phyloP scores from a whole-genome alignment of 495 filamentous ascomycete genomes.

The Penicillium herquei region DNA sequence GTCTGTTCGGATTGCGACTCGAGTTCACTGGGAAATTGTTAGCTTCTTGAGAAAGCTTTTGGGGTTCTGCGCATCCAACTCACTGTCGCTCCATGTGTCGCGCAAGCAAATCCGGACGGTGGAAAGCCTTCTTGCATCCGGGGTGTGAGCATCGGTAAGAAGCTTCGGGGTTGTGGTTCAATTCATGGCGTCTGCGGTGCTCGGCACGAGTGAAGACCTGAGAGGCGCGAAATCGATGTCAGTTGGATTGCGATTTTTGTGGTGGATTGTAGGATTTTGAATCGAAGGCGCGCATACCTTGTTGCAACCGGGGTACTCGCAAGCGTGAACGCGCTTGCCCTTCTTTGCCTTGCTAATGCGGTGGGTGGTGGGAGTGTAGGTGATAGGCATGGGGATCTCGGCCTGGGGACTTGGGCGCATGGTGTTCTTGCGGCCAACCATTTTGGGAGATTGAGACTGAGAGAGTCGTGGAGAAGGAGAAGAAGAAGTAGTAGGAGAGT shows the following conservation, averaged over 20 bases:
- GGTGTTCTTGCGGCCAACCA: constrained; percentile 21
- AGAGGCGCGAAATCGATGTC: constrained; percentile 11
- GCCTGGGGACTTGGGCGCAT: constrained; percentile 19
- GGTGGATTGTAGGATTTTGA: neutral
- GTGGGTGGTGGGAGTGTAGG: constrained; percentile 66
- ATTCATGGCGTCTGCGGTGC: constrained; percentile 79
- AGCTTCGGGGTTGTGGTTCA: constrained; percentile 75
- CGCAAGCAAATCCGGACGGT: constrained; percentile 72
- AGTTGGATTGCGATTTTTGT: constrained; percentile 5
- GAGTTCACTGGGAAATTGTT: constrained; percentile 30
- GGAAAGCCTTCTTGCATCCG: constrained; percentile 76
- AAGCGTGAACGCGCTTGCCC: constrained; percentile 74
- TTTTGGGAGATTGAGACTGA: constrained; percentile 7
- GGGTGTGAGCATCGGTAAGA: constrained; percentile 63
- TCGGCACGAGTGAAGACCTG: constrained; percentile 84
- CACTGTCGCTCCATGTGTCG: constrained; percentile 85
- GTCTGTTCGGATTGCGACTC: constrained; percentile 32
- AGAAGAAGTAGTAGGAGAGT: constrained; percentile 12
- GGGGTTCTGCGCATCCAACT: constrained; percentile 27
- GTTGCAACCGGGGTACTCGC: constrained; percentile 59
- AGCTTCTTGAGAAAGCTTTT: constrained; percentile 1
- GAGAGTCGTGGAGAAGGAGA: constrained; percentile 16
- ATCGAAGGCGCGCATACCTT: constrained; percentile 49
- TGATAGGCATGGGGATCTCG: constrained; percentile 32
- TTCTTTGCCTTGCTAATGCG: constrained; percentile 83